Evolutionary conservation across 2,329 filamentous ascomycete species (phyloP).

Genomic region (Colletotrichum falcatum): DNA sequence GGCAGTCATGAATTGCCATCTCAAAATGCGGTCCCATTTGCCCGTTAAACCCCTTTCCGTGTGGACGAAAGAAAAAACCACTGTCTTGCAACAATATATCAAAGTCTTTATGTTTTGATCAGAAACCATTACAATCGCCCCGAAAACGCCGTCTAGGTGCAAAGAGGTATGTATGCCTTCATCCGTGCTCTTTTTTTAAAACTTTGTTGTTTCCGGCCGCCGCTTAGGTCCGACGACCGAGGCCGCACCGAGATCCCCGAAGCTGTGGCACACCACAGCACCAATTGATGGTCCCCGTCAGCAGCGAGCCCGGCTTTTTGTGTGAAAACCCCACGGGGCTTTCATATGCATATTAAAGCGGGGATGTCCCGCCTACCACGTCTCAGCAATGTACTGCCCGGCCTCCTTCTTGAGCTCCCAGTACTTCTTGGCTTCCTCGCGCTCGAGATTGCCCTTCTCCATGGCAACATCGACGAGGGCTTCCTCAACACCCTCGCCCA

Average conservation of each 20-base stretch:
- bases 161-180: neutral
- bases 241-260: conserved; percentile 31
- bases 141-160: conserved; percentile 37
- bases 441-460: conserved; percentile 88
- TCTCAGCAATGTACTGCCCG: conserved; percentile 94
- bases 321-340: conserved; percentile 13
- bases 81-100: conserved; percentile 27
- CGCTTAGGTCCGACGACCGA: conserved; percentile 35
- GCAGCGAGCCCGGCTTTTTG: conserved; percentile 6
- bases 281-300: conserved; percentile 26
- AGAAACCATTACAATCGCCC: conserved; percentile 11
- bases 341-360: conserved; percentile 1
- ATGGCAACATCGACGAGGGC: conserved; percentile 92
- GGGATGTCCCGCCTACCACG: conserved; percentile 61
- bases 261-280: conserved; percentile 13
- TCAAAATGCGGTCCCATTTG: conserved; percentile 16
- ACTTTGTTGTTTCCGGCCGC: conserved; percentile 11
- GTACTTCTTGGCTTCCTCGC: conserved; percentile 85
- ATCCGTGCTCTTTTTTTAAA: conserved; percentile 9
- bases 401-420: conserved; percentile 93
- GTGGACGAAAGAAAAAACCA: neutral
- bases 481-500: conserved; percentile 95
- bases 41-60: neutral
- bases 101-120: conserved; percentile 5
- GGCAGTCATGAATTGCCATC: conserved; percentile 6